phyloP scores from a whole-genome alignment of 2,329 filamentous ascomycete species.

The Fusarium metavorans region DNA sequence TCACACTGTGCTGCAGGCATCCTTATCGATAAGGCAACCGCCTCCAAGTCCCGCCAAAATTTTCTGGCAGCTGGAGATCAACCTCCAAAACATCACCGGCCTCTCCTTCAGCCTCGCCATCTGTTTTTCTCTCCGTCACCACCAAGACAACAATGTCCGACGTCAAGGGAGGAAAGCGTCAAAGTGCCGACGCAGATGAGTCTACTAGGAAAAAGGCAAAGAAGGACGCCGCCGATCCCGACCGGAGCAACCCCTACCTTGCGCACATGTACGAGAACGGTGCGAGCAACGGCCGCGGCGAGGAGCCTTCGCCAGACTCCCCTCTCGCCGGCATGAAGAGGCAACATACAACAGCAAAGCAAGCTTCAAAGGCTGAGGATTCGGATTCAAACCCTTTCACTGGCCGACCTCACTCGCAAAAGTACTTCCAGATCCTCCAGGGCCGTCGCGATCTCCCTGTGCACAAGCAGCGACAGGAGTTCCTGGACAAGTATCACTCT shows the following conservation, averaged over 20 bases:
- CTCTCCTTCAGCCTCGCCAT: conserved; percentile 41
- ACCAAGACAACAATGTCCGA: conserved; percentile 54
- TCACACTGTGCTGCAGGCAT: conserved; percentile 30
- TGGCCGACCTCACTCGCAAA: conserved; percentile 77
- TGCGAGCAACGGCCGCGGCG: conserved; percentile 53
- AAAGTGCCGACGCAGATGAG: conserved; percentile 58
- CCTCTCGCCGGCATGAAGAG: conserved; percentile 76
- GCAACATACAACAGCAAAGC: conserved; percentile 82
- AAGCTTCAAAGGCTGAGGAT: conserved; percentile 82
- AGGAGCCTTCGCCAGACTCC: conserved; percentile 54
- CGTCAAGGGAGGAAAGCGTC: conserved; percentile 56
- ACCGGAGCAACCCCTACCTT: conserved; percentile 82
- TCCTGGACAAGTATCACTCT: conserved; percentile 91
- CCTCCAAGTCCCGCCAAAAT: conserved; percentile 45
- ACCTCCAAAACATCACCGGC: conserved; percentile 30
- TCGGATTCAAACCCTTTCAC: conserved; percentile 89
- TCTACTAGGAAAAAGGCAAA: conserved; percentile 58
- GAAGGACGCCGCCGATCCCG: conserved; percentile 51
- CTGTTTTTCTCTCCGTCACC: conserved; percentile 12
- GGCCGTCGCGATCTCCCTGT: conserved; percentile 88
- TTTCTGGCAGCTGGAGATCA: conserved; percentile 40
- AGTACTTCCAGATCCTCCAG: conserved; percentile 92
- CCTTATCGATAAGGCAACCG: conserved; percentile 51
- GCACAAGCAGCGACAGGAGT: conserved; percentile 92
- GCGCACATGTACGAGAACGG: conserved; percentile 81